phyloP scores from a whole-genome alignment of 345 rosid species.

The Erodium maritimum region DNA sequence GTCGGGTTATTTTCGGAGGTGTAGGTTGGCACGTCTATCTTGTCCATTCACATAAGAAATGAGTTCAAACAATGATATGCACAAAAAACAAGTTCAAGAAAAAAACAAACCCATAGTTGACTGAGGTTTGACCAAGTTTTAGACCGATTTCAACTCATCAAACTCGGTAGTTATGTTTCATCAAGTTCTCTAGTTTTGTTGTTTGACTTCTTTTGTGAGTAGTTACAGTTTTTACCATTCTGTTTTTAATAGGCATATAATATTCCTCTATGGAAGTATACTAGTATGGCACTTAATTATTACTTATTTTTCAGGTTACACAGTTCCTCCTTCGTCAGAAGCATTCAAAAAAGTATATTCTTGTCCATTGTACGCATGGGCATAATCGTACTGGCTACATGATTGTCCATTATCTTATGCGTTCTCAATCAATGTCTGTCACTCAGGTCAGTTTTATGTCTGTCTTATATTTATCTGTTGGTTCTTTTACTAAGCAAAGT shows the following conservation, averaged over 20 bases:
- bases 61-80: too few species aligned
- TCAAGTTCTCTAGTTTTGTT: too few species aligned
- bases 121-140: too few species aligned
- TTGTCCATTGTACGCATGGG: conserved; percentile 98
- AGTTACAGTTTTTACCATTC: neutral
- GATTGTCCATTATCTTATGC: conserved; percentile 92
- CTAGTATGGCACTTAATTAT: neutral
- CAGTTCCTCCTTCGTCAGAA: conserved; percentile 66
- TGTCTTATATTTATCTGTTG: conserved; percentile 2
- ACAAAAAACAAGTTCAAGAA: too few species aligned
- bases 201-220: neutral
- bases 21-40: too few species aligned
- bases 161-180: too few species aligned
- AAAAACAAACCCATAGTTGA: too few species aligned
- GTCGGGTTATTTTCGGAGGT: too few species aligned
- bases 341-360: conserved; percentile 63
- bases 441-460: conserved; percentile 39
- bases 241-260: neutral
- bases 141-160: too few species aligned
- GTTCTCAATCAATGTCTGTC: conserved; percentile 63
- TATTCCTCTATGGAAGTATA: neutral
- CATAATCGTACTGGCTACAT: conserved; percentile 96
- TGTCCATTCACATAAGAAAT: too few species aligned
- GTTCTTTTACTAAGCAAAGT: neutral
- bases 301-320: conserved; percentile 38